Base-by-base conservation (phyloP, 108 stramenopile species). In the Stephanodiscus triporus region DNA sequence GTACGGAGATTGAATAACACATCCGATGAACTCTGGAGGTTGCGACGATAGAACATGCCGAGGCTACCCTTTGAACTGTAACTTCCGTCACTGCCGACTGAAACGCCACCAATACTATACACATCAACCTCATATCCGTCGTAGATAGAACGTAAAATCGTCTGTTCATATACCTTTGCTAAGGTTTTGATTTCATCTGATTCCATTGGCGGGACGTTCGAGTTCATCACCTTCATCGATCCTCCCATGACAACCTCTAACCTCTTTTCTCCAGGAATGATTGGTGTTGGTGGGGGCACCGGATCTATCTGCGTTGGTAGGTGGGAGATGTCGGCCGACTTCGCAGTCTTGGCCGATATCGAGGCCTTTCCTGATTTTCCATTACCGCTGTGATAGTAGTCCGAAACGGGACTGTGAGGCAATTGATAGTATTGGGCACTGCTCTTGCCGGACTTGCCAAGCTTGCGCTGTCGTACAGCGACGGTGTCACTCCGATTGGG, bases 241-340 rank as follows among this genome's bases (percentile, higher is more conserved):
- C 77, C 77, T 40, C 77, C 77, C 77, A 78, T 78, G 7, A 65
- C 66, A 10, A 78, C 58, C 37, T 68, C 47, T 8, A 78, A 70
- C 49, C 14, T 30, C 13, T 53, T 68, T 55, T 29, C 55, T 24
- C 23, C 55, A 11, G 40, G 40, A 40, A 40, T 40, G 7, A 40
- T 4, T 11, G 3, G 40, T 40, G 40, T 40, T 40, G 40, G 40
- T 11, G 40, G 40, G 40, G 40, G 7, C 1, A 40, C 7, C 40
- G 43, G 11, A 16, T 45, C 43, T 3, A 45, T 45, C 43, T 11
- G 14, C 16, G 43, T 16, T 16, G 43, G 43, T 45, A 16, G 16
- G 14, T 11, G 3, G 43, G 43, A 16, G 43, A 3, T 45, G 11
- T 45, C 43, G 43, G 14, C 14, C 14, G 16, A 16, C 3, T 45